These are phyloP conservation scores for Cercospora berteroae DNA, from an alignment of 2,329 filamentous ascomycete genomes.

Conservation along the genomic window DNA sequence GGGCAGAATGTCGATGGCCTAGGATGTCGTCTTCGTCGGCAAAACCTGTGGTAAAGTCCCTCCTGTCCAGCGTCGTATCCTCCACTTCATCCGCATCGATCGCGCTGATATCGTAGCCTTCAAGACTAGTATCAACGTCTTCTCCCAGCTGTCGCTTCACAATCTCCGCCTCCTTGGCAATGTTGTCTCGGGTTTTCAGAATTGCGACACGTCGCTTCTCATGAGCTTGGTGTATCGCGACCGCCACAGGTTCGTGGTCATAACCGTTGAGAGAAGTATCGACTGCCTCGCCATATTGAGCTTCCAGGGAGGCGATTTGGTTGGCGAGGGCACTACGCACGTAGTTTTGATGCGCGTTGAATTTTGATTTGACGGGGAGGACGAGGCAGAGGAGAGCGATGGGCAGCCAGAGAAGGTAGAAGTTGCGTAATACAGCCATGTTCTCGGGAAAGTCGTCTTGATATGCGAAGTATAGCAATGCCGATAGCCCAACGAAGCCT, in stretches of 20 bases:
- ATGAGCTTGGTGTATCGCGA: background rate
- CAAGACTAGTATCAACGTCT: slow-evolving; percentile 10
- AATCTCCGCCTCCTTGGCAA: background rate
- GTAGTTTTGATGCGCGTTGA: background rate
- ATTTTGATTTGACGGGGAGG: slow-evolving; percentile 1
- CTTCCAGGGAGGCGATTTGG: slow-evolving; percentile 5
- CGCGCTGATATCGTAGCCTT: slow-evolving; percentile 13
- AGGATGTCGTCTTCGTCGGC: background rate
- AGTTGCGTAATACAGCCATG: background rate
- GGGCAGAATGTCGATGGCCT: background rate
- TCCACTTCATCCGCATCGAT: slow-evolving; percentile 3
- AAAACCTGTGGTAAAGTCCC: background rate
- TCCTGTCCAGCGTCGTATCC: background rate
- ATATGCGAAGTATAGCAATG: background rate
- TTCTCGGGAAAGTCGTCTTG: background rate
- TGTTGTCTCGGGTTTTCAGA: background rate
- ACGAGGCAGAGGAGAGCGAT: slow-evolving; percentile 13
- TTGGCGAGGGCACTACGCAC: slow-evolving; percentile 8
- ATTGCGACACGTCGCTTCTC: background rate
- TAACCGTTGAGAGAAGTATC: slow-evolving; percentile 17
- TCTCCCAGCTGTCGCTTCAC: slow-evolving; percentile 10
- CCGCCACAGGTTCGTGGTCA: slow-evolving; percentile 10
- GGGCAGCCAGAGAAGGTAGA: slow-evolving; percentile 20
- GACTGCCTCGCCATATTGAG: slow-evolving; percentile 2
- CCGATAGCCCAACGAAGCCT: background rate